Evolutionary conservation across 495 filamentous ascomycete genomes (phyloP), one percentile per base, ranked within the genome.

Genomic region (Lindgomyces ingoldianus): DNA sequence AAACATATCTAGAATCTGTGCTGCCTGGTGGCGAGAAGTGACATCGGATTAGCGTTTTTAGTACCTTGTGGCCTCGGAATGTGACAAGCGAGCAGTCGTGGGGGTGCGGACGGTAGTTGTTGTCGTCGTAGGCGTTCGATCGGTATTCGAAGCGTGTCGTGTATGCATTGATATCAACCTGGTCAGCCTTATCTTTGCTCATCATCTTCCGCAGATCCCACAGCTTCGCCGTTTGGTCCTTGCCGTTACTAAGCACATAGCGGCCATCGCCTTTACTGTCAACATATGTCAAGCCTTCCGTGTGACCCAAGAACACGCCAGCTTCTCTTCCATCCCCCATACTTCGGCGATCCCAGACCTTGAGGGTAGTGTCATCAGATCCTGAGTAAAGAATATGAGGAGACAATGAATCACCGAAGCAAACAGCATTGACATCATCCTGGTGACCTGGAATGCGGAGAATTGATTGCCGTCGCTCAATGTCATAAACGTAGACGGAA

Each of bases 301-400:
- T 93, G 76, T 98, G 94, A 11, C 94, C 94, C 42, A 95, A 81
- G 68, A 98, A 98, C 0, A 92, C 90, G 12, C 94, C 93, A 4
- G 93, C 93, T 68, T 91, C 90, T 30, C 94, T 87, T 14, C 85
- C 83, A 70, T 95, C 91, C 55, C 86, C 90, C 85, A 98, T 89
- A 60, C 87, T 91, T 19, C 94, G 85, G 47, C 94, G 85, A 74
- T 98, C 94, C 94, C 94, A 98, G 2, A 98, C 93, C 70, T 96
- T 95, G 60, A 98, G 84, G 22, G 91, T 96, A 21, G 85, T 87
- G 74, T 98, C 93, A 75, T 98, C 94, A 1, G 93, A 96, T 39
- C 94, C 94, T 8, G 94, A 97, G 74, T 96, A 98, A 10, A 98
- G 80, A 60, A 98, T 93, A 73, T 98, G 93, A 2, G 94, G 94